Conservation (phyloP, 257 asterid species). For the Solanum chmielewskii region DNA sequence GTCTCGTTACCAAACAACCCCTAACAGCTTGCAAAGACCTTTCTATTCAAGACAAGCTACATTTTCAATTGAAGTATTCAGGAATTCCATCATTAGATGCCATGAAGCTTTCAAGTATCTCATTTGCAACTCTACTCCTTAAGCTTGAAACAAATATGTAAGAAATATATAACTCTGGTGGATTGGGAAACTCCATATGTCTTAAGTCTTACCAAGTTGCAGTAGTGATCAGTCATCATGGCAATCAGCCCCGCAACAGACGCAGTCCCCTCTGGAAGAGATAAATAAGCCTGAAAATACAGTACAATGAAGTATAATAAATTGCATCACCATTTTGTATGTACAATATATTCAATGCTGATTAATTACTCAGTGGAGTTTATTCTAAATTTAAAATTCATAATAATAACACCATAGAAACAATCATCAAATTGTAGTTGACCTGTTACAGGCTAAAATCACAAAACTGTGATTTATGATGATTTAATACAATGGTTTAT, state of each 20-base stretch:
- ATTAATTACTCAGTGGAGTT: neutral
- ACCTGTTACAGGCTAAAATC: neutral
- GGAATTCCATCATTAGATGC: neutral
- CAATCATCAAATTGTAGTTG: neutral
- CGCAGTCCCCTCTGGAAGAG: conserved; percentile 96
- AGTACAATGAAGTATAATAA: neutral
- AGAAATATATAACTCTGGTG: neutral
- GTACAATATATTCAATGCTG: neutral
- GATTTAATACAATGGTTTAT: neutral
- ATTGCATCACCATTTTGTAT: neutral
- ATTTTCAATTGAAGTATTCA: neutral
- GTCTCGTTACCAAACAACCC: neutral
- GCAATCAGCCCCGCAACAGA: conserved; percentile 86
- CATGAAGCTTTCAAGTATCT: neutral
- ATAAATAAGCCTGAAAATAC: conserved; percentile 79
- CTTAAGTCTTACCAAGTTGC: conserved; percentile 69
- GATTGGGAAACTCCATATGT: neutral
- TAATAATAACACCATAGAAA: neutral
- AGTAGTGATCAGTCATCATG: conserved; percentile 95
- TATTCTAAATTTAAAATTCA: neutral
- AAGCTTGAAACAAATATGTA: neutral
- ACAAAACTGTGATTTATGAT: neutral
- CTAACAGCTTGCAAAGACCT: neutral
- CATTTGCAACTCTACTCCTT: neutral
- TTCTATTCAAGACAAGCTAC: neutral